phyloP scores from a whole-genome alignment of 2,329 filamentous ascomycete genomes.

The Colletotrichum eremochloae region DNA sequence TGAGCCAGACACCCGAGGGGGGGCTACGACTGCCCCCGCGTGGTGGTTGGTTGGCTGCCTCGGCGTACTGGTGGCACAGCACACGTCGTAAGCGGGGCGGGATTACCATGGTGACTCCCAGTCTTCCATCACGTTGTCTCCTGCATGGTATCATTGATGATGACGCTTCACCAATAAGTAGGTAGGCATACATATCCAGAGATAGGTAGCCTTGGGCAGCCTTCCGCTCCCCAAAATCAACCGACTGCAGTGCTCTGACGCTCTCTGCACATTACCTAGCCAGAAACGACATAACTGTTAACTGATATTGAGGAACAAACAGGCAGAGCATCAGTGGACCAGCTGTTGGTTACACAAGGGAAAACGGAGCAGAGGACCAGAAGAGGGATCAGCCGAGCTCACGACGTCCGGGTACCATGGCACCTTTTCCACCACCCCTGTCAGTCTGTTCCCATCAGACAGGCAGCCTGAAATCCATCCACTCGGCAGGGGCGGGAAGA shows the following conservation, averaged over 20 bases:
- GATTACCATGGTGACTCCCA: constrained; percentile 22
- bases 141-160: constrained; percentile 36
- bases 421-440: constrained; percentile 29
- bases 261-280: background rate
- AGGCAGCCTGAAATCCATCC: constrained; percentile 41
- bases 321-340: constrained; percentile 24
- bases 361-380: constrained; percentile 20
- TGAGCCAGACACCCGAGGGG: constrained; percentile 21
- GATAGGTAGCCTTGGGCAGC: constrained; percentile 21
- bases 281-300: background rate
- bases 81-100: constrained; percentile 36
- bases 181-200: constrained; percentile 29
- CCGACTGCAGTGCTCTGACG: constrained; percentile 2
- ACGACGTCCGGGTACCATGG: constrained; percentile 35
- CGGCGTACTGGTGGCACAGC: constrained; percentile 31
- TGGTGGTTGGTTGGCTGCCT: constrained; percentile 40
- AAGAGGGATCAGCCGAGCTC: constrained; percentile 40
- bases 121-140: constrained; percentile 36
- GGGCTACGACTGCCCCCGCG: constrained; percentile 8
- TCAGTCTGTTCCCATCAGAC: constrained; percentile 39
- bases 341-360: constrained; percentile 36
- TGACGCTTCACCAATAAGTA: constrained; percentile 37
- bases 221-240: constrained; percentile 22
- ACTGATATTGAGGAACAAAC: background rate
- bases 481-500: constrained; percentile 42